phyloP scores from a whole-genome alignment of 371 early-diverging fungal genomes.

The Aphelidium insulamus region DNA sequence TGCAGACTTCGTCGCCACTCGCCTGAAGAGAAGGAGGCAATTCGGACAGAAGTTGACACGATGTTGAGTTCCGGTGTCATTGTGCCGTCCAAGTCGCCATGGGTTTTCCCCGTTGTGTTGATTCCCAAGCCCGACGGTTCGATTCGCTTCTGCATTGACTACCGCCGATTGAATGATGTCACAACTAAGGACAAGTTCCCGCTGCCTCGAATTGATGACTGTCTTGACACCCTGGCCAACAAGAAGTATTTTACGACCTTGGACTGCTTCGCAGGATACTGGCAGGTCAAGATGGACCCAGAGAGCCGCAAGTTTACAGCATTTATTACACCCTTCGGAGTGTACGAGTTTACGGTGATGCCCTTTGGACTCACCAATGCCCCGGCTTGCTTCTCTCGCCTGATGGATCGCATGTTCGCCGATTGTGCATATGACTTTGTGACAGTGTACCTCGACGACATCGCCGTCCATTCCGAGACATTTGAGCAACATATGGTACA shows the following conservation, averaged over 20 bases:
- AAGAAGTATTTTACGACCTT: constrained; percentile 9
- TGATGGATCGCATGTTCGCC: constrained; percentile 12
- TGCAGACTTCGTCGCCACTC: too few species aligned
- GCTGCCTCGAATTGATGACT: constrained; percentile 13
- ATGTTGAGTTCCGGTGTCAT: constrained; percentile 10
- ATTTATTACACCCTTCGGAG: constrained; percentile 10
- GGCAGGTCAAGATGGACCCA: constrained; percentile 12
- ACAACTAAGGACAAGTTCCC: constrained; percentile 15
- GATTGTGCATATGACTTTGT: constrained; percentile 9
- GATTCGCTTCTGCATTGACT: constrained; percentile 13
- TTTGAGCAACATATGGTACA: constrained; percentile 13
- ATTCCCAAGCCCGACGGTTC: constrained; percentile 12
- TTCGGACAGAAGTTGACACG: constrained; percentile 3
- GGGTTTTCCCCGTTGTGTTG: constrained; percentile 10
- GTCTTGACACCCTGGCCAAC: constrained; percentile 9
- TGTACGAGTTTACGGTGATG: constrained; percentile 10
- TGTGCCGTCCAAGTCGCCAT: constrained; percentile 5
- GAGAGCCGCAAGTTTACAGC: constrained; percentile 12
- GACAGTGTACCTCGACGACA: constrained; percentile 20
- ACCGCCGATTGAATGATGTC: constrained; percentile 12
- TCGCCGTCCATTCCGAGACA: constrained; percentile 12
- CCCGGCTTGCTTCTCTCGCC: constrained; percentile 11
- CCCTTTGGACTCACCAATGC: constrained; percentile 15
- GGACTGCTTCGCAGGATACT: constrained; percentile 17
- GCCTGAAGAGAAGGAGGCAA: constrained; percentile 1